Evolutionary conservation across 2,329 filamentous ascomycete species (phyloP).

Genomic region (Madurella fahalii): DNA sequence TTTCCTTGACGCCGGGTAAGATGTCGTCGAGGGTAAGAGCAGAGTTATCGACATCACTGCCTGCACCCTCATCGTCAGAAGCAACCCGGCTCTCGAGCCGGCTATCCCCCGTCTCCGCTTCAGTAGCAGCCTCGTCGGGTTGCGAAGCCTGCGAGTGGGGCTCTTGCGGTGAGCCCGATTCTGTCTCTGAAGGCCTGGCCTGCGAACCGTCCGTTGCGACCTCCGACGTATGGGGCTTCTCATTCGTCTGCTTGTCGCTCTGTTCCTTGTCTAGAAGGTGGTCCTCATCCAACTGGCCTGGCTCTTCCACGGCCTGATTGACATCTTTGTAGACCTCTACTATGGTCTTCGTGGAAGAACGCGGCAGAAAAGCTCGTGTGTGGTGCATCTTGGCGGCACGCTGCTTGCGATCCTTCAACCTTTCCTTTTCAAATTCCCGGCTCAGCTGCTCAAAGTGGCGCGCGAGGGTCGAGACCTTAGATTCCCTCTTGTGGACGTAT

Average conservation of each 20-base stretch:
- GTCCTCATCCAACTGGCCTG: constrained; percentile 63
- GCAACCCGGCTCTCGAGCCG: constrained; percentile 55
- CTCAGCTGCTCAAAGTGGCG: constrained; percentile 96
- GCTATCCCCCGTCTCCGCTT: constrained; percentile 42
- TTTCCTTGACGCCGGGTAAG: constrained; percentile 57
- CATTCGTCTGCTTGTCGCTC: constrained; percentile 32
- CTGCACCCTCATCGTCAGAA: constrained; percentile 63
- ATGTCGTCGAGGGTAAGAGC: constrained; percentile 65
- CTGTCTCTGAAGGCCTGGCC: constrained; percentile 11
- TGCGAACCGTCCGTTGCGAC: constrained; percentile 12
- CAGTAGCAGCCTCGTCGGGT: constrained; percentile 33
- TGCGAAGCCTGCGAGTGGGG: constrained; percentile 34
- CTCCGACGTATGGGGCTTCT: constrained; percentile 20
- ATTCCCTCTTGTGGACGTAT: constrained; percentile 69
- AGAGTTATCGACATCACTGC: constrained; percentile 69
- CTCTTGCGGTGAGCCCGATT: constrained; percentile 12
- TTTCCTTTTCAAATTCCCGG: constrained; percentile 92
- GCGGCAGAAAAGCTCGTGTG: constrained; percentile 75
- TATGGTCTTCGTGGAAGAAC: constrained; percentile 89
- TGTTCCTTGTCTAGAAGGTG: constrained; percentile 35
- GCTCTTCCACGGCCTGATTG: constrained; percentile 84
- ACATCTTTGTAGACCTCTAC: constrained; percentile 95
- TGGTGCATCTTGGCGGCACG: constrained; percentile 69
- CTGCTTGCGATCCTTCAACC: constrained; percentile 78
- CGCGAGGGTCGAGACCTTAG: constrained; percentile 85